Percentiles rank a stretch among this genome's conserved stretches.
Conservation (phyloP, 768 basidiomycete genomes). For the Imleria badia region DNA sequence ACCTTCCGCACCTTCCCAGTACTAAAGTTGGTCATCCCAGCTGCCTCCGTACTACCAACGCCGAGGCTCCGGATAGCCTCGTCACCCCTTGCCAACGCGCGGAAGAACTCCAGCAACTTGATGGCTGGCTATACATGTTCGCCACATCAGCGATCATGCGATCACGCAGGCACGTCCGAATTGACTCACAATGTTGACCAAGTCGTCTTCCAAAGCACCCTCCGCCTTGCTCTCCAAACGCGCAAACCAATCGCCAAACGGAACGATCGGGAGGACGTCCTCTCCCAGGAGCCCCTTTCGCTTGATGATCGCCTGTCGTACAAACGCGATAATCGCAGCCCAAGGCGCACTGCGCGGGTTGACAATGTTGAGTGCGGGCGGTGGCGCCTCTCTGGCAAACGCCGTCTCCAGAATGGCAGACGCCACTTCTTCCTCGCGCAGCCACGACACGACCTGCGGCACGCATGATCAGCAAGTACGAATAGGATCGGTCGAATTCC, state of each 20-base stretch:
- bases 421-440: conserved; percentile 42
- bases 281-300: neutral
- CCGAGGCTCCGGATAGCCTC: neutral
- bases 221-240: conserved; percentile 23
- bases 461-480: neutral
- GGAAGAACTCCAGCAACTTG: conserved; percentile 37
- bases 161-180: neutral
- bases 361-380: conserved; percentile 35
- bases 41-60: conserved; percentile 10
- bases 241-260: conserved; percentile 37
- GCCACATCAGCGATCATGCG: neutral
- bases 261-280: conserved; percentile 29
- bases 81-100: conserved; percentile 21
- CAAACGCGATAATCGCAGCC: conserved; percentile 27
- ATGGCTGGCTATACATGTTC: conserved; percentile 30
- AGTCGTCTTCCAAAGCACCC: conserved; percentile 24
- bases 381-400: conserved; percentile 14
- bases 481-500: conserved; percentile 3
- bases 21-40: conserved; percentile 20
- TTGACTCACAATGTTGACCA: conserved; percentile 34
- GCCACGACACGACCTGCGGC: conserved; percentile 42
- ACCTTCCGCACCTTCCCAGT: conserved; percentile 13
- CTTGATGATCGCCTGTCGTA: conserved; percentile 20
- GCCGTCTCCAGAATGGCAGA: conserved; percentile 32
- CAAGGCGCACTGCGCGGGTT: conserved; percentile 39